Base-by-base conservation (phyloP, 2,329 filamentous ascomycete species). In the Fusarium marasasianum region DNA sequence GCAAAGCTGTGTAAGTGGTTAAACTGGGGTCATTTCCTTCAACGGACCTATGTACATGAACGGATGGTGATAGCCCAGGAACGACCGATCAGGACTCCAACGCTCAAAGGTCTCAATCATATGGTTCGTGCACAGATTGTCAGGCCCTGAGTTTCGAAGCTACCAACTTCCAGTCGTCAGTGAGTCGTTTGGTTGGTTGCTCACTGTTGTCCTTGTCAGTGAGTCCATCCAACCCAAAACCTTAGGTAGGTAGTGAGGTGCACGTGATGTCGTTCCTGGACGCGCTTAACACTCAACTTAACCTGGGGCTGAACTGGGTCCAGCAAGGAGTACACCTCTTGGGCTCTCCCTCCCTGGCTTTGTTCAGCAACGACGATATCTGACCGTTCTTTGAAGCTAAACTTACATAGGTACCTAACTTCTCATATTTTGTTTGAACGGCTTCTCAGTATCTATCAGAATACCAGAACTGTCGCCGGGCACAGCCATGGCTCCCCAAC, bases 401-500 rank as follows among this genome's bases (percentile, higher is more conserved):
- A 44, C 35, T 61, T 24, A 33, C 24, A 44, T 44, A 17, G 35
- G 38, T 48, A 59, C 31, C 38, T 51, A 59, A 26, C 26, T 40
- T 55, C 24, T 17, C 18, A 37, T 53, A 35, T 24, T 38, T 41
- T n/a, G 15, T 26, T 44, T 38, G n/a, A 44, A 41, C 14, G 58
- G 58, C 41, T 33, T 29, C 44, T 33, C 35, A n/a, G 29, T 59
- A 57, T 45, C 31, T 20, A 37, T 29, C 45, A 37, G 33, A 31
- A 40, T 17, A 33, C 29, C 45, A 37, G 33, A 24, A 43, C 50
- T 48, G 33, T 26, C 33, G 33, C 38, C 43, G 38, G 40, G 24
- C 20, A 58, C 37, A 44, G 53, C 29, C 59, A 83, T 83, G 80
- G 79, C 82, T 58, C 74, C 79, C 22, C 74, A 80, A 61, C 75